phyloP scores from a whole-genome alignment of 805 yeast species.

The Lipomyces lipofer region DNA sequence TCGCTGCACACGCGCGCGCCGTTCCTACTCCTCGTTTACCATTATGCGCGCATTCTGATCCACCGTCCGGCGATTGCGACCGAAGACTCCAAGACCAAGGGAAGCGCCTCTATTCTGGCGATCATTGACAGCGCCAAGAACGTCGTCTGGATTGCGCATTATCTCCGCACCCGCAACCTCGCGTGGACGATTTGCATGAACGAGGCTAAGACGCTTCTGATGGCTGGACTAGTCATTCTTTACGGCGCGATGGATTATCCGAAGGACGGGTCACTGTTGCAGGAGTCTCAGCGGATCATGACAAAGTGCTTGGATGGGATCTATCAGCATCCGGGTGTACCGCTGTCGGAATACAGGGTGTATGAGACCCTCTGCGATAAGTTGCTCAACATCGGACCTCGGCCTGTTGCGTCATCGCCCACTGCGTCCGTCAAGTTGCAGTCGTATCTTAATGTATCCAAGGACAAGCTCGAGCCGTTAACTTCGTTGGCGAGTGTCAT shows the following conservation, averaged over 20 bases:
- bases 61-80: slow-evolving; percentile 53
- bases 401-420: background rate
- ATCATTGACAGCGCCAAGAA: slow-evolving; percentile 40
- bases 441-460: no score
- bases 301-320: slow-evolving; percentile 33
- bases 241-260: slow-evolving; percentile 76
- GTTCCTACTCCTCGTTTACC: slow-evolving; percentile 57
- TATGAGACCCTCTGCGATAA: slow-evolving; percentile 14
- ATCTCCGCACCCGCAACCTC: slow-evolving; percentile 33
- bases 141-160: slow-evolving; percentile 36
- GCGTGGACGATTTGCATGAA: slow-evolving; percentile 37
- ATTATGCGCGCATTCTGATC: slow-evolving; percentile 61
- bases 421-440: no score
- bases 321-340: slow-evolving; percentile 12
- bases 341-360: slow-evolving; percentile 10
- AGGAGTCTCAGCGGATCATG: slow-evolving; percentile 62
- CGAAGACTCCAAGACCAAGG: slow-evolving; percentile 22
- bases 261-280: slow-evolving; percentile 77
- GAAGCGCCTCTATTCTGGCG: slow-evolving; percentile 38
- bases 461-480: no score
- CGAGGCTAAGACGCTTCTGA: slow-evolving; percentile 32
- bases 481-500: no score
- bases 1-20: slow-evolving; percentile 36
- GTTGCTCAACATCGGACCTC: slow-evolving; percentile 2
- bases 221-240: slow-evolving; percentile 36